Conservation (phyloP, 352 stramenopile species). For the Aphanomyces stellatus region DNA sequence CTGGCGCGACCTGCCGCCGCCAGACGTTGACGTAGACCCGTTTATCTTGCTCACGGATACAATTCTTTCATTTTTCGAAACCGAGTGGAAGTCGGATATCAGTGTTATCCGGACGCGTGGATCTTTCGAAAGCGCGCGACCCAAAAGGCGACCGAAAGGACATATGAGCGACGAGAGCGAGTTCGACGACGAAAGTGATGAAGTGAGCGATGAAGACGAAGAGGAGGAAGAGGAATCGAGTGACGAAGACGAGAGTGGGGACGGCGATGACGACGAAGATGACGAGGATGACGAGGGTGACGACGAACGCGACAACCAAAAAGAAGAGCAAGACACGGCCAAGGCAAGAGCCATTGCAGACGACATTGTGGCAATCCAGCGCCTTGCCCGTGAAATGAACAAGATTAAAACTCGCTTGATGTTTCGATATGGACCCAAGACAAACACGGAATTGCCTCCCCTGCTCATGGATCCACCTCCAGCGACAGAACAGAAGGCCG, state of each 20-base stretch:
- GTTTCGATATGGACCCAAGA: not conserved
- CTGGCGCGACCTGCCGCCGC: too few relatives aligned
- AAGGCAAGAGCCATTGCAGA: conserved; percentile 8
- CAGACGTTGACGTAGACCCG: too few relatives aligned
- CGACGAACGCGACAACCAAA: conserved; percentile 7
- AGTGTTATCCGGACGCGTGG: too few relatives aligned
- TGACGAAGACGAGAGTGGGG: not conserved
- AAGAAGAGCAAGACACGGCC: not conserved
- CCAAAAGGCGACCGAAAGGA: not conserved
- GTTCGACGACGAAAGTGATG: not conserved
- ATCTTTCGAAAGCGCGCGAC: not conserved
- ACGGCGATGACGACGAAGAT: not conserved
- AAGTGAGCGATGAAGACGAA: not conserved
- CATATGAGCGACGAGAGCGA: not conserved
- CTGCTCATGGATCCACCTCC: not conserved
- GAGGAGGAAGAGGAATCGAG: not conserved
- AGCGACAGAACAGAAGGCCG: not conserved
- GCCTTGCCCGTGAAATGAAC: conserved; percentile 1
- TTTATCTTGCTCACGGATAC: too few relatives aligned
- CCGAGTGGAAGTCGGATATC: too few relatives aligned
- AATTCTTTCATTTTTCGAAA: too few relatives aligned
- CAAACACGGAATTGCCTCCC: not conserved
- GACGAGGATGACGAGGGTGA: conserved; percentile 1
- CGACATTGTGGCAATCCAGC: conserved; percentile 4
- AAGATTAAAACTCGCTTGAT: conserved; percentile 12